Conservation (phyloP, 495 filamentous ascomycete genomes). For the Hypoxylon rickii region DNA sequence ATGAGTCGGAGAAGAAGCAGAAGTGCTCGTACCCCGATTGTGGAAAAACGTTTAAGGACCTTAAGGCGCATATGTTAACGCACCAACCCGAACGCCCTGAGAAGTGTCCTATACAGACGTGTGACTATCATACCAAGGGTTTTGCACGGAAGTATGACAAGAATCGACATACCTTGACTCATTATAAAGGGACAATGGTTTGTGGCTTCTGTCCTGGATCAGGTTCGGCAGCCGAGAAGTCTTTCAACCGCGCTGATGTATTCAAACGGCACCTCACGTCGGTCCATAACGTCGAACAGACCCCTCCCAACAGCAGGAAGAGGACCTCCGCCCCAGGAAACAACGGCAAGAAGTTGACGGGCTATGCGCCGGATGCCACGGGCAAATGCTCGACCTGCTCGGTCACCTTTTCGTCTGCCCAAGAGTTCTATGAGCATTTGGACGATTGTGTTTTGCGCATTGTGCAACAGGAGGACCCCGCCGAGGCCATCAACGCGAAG, state of each 20-base stretch:
- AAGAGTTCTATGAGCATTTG: constrained; percentile 99
- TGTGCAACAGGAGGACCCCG: constrained; percentile 95
- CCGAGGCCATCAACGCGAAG: constrained; percentile 92
- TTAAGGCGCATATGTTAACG: constrained; percentile 95
- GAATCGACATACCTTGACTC: constrained; percentile 95
- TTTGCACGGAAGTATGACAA: constrained; percentile 99
- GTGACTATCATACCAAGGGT: constrained; percentile 93
- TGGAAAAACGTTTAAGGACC: constrained; percentile 88
- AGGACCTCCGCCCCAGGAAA: constrained; percentile 43
- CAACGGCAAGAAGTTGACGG: constrained; percentile 60
- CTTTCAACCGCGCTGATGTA: constrained; percentile 97
- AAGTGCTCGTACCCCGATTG: constrained; percentile 84
- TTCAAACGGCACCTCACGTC: constrained; percentile 97
- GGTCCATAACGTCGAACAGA: constrained; percentile 94
- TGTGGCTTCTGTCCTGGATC: constrained; percentile 96
- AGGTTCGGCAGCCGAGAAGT: constrained; percentile 92
- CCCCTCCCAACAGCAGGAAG: constrained; percentile 92
- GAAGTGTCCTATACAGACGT: constrained; percentile 93
- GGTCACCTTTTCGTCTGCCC: constrained; percentile 86
- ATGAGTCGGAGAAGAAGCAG: constrained; percentile 44
- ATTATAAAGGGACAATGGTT: constrained; percentile 99
- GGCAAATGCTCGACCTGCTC: constrained; percentile 98
- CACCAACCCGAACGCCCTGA: constrained; percentile 93
- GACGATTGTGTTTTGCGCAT: constrained; percentile 98
- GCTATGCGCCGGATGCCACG: constrained; percentile 73